Conservation (phyloP, 257 asterid species). For the Ocimum tenuiflorum region DNA sequence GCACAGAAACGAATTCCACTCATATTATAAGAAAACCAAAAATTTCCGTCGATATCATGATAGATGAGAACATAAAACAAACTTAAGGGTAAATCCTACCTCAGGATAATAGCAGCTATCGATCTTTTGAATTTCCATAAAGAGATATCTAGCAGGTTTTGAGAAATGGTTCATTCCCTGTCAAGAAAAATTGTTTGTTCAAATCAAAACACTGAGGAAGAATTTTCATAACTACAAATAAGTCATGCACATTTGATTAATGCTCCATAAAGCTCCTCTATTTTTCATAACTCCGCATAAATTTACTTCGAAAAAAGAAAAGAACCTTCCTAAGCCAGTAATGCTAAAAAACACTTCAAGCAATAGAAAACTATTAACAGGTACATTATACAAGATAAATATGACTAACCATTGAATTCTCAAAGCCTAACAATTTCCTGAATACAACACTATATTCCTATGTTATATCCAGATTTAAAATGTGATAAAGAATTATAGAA, state of each 20-base stretch:
- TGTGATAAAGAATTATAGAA: background rate
- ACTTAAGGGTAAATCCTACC: constrained; percentile 28
- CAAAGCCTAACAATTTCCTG: background rate
- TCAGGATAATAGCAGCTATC: constrained; percentile 77
- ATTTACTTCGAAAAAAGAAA: no score
- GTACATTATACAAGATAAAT: no score
- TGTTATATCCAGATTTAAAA: background rate
- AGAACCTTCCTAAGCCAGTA: no score
- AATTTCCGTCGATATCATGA: background rate
- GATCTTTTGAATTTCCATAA: constrained; percentile 62
- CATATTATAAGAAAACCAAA: background rate
- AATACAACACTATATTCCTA: background rate
- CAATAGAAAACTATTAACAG: no score
- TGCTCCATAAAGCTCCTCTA: no score
- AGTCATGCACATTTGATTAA: background rate
- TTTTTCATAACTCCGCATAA: no score
- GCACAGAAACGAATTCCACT: background rate
- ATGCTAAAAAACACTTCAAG: no score
- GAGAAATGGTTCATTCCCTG: constrained; percentile 70
- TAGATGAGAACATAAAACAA: background rate
- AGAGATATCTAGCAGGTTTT: constrained; percentile 65
- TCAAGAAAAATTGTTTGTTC: background rate
- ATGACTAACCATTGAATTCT: background rate
- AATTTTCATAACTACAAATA: background rate
- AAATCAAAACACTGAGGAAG: background rate